These are phyloP conservation scores for Raphanus sativus DNA, from an alignment of 345 rosid species.

Conservation along the genomic window DNA sequence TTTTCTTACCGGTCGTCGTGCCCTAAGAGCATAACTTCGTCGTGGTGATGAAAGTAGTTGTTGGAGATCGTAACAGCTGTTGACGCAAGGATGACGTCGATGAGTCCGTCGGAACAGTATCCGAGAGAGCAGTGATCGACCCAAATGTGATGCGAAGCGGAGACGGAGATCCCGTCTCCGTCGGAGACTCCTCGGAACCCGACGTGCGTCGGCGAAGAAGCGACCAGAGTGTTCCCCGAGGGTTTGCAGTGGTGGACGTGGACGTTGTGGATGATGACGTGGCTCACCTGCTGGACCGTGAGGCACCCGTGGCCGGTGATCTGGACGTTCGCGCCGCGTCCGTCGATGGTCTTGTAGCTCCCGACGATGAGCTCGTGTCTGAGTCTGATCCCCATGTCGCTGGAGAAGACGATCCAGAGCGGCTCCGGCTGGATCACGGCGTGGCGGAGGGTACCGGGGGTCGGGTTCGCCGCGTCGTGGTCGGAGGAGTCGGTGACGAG, in stretches of 20 bases:
- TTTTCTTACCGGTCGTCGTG: conserved; percentile 53
- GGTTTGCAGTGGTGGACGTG: conserved; percentile 82
- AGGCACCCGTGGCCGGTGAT: conserved; percentile 86
- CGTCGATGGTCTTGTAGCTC: conserved; percentile 87
- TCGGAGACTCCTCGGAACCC: conserved; percentile 77
- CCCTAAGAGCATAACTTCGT: conserved; percentile 92
- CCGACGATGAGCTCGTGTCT: conserved; percentile 83
- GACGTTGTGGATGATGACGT: conserved; percentile 85
- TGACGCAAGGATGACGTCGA: conserved; percentile 89
- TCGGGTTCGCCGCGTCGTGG: conserved; percentile 65
- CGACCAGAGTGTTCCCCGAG: conserved; percentile 65
- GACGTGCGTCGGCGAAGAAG: conserved; percentile 70
- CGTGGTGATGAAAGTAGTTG: conserved; percentile 68
- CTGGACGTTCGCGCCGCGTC: conserved; percentile 64
- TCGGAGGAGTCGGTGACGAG: conserved; percentile 91
- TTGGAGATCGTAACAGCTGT: conserved; percentile 84
- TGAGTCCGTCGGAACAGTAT: conserved; percentile 71
- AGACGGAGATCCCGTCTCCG: conserved; percentile 91
- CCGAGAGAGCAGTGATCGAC: conserved; percentile 84
- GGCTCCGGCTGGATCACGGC: conserved; percentile 84
- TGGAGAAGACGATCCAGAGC: conserved; percentile 76
- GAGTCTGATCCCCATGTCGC: conserved; percentile 70
- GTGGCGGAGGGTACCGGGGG: conserved; percentile 86
- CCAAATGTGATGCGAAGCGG: conserved; percentile 77
- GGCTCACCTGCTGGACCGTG: conserved; percentile 68